Evolutionary conservation across 1,139 yeast genomes (phyloP), one percentile per base, ranked within the genome.

Genomic region (Geotrichum aggregatum): DNA sequence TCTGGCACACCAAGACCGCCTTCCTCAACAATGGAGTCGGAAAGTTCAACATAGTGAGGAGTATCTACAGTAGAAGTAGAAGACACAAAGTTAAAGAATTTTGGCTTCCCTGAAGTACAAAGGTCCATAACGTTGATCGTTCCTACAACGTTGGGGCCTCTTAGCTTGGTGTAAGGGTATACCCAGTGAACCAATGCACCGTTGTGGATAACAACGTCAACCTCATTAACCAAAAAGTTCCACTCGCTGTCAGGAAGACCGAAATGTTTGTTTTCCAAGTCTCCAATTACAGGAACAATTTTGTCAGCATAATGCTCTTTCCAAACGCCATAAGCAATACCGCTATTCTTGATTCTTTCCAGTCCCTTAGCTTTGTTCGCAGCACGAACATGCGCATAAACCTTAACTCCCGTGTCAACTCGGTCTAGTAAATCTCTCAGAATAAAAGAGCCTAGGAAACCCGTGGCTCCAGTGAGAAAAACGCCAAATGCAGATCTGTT

Each of bases 121-220:
- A 94, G 71, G 63, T 83, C 83, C 79, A 94, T 74, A 10, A 89
- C 89, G 63, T 91, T 87, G 57, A 91, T 72, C 0, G 98, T 86
- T 49, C 96, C 83, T 57, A 91, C 72, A 35, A 94, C 98, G 66
- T 94, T 94, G 38, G 98, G 95, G 57, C 88, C 96, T 63, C 98
- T 81, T 61, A 94, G 76, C 62, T 86, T 87, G 49, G 85, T 73
- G 70, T 94, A 94, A 42, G 98, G 98, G 67, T 87, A 92, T 2
- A 91, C 96, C 99, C 99, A 94, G 70, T 94, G 98, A 41, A 94
- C 99, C 58, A 91, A 76, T 3, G 98, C 99, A 72, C 98, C 98
- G 64, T 94, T 94, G 70, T 94, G 99, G 57, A 94, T 80, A 49
- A 94, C 82, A 3, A 85, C 84, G 68, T 94, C 98, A 54, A 91